A percentile compares a stretch with the other conserved stretches of the same genome.
Conservation (phyloP, 225 moss, liverwort and hornwort species). For the Sphagnum contortum region DNA sequence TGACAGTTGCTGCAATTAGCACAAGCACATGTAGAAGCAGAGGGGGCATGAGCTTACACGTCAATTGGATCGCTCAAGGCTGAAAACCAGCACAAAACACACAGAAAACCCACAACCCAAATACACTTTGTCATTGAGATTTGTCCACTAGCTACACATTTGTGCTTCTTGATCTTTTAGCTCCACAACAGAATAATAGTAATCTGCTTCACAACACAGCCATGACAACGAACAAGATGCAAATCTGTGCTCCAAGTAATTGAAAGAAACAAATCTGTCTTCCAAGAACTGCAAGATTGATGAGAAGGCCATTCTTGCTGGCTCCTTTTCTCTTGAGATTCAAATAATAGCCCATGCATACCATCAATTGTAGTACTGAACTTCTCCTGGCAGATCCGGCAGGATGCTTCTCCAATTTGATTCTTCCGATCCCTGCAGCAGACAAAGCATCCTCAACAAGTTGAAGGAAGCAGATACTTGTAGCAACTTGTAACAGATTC, state of each 20-base stretch:
- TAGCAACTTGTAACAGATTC: neutral
- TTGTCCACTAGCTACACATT: no score
- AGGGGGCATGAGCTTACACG: conserved; percentile 26
- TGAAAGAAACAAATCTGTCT: no score
- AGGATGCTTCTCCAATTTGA: conserved; percentile 63
- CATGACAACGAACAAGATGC: no score
- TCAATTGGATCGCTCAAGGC: conserved; percentile 80
- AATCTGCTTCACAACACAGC: no score
- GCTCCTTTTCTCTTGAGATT: neutral
- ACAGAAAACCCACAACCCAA: neutral
- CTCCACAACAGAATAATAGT: no score
- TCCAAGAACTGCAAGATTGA: no score
- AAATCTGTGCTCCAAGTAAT: no score
- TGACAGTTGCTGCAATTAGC: no score
- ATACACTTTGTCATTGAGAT: neutral
- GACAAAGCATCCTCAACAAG: neutral
- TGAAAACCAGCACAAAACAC: conserved; percentile 3
- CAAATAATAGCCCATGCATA: conserved; percentile 5
- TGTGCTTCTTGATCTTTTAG: no score
- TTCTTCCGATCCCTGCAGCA: conserved; percentile 58
- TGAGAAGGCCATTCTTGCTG: neutral
- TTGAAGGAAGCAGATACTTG: neutral
- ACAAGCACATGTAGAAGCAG: no score
- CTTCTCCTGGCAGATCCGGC: conserved; percentile 70
- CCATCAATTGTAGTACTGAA: conserved; percentile 78